These are phyloP conservation scores for Trichocomaceae sp. DNA, from an alignment of 2,329 filamentous ascomycete genomes.

Conservation along the genomic window DNA sequence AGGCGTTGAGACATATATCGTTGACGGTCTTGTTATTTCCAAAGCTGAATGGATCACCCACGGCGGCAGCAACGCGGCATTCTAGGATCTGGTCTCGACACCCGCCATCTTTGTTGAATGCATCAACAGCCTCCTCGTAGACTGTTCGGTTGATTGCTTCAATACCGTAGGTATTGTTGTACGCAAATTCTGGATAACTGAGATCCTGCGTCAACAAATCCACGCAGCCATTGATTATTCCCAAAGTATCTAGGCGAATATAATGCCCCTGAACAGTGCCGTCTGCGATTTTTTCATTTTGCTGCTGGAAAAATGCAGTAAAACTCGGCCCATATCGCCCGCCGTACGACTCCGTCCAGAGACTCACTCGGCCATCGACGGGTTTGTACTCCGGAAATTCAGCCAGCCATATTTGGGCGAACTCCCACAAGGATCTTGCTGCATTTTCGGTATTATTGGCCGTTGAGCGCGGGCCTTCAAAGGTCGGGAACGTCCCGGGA, in stretches of 20 bases:
- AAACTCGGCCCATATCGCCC: constrained; percentile 40
- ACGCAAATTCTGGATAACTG: constrained; percentile 46
- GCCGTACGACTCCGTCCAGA: constrained; percentile 43
- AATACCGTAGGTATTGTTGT: constrained; percentile 56
- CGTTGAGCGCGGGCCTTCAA: constrained; percentile 33
- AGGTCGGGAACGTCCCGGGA: constrained; percentile 47
- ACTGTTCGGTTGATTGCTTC: constrained; percentile 44
- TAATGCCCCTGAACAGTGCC: constrained; percentile 23
- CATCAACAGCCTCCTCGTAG: constrained; percentile 41
- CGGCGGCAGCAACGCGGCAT: constrained; percentile 44
- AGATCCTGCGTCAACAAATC: constrained; percentile 46
- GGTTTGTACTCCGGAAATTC: constrained; percentile 58
- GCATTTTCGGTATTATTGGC: constrained; percentile 49
- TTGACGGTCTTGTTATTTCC: constrained; percentile 43
- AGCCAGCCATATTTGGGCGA: constrained; percentile 56
- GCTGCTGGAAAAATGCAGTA: constrained; percentile 35
- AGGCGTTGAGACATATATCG: constrained; percentile 39
- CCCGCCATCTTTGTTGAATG: constrained; percentile 43
- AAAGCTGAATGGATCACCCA: constrained; percentile 46
- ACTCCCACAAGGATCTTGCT: constrained; percentile 53
- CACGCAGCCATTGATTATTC: constrained; percentile 53
- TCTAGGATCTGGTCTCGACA: constrained; percentile 49
- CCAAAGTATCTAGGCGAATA: constrained; percentile 47
- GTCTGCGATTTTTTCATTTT: constrained; percentile 36
- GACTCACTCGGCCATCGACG: constrained; percentile 46